Conservation (phyloP, 106 monocot genomes). For the Narthecium ossifragum region DNA sequence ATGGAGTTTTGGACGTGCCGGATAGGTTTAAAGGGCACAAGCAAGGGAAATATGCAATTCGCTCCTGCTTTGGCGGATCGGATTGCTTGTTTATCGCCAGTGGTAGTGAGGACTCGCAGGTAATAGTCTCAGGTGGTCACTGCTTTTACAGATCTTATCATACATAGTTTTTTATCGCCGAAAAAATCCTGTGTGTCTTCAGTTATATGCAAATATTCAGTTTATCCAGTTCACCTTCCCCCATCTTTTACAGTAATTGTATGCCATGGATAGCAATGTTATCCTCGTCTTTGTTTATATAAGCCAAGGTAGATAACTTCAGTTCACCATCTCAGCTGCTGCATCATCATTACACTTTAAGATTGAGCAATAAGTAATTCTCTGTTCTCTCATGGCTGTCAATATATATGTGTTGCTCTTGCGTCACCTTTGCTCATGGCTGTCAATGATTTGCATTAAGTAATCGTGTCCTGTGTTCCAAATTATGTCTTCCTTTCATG, state of each 20-base stretch:
- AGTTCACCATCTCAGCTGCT: no score
- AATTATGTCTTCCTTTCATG: neutral
- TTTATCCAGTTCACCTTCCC: neutral
- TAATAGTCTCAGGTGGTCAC: slow-evolving; percentile 10
- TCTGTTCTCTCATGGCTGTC: no score
- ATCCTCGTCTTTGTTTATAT: neutral
- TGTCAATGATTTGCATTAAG: no score
- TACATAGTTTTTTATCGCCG: neutral
- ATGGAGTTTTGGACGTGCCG: slow-evolving; percentile 12
- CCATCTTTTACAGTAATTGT: neutral
- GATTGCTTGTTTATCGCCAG: slow-evolving; percentile 61
- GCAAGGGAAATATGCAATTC: slow-evolving; percentile 63
- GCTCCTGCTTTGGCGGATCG: slow-evolving; percentile 80
- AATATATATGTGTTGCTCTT: no score
- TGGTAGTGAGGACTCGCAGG: slow-evolving; percentile 78
- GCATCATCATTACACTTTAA: no score
- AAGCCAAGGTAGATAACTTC: neutral
- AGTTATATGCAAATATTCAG: neutral
- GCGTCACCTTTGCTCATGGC: no score
- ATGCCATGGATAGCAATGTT: neutral
- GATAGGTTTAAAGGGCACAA: slow-evolving; percentile 54
- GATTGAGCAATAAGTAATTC: no score
- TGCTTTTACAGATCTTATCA: neutral
- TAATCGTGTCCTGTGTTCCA: neutral
- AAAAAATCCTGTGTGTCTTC: neutral